These are phyloP conservation scores for Fusarium pseudonygamai DNA, from an alignment of 2,329 filamentous ascomycete species.

Conservation along the genomic window DNA sequence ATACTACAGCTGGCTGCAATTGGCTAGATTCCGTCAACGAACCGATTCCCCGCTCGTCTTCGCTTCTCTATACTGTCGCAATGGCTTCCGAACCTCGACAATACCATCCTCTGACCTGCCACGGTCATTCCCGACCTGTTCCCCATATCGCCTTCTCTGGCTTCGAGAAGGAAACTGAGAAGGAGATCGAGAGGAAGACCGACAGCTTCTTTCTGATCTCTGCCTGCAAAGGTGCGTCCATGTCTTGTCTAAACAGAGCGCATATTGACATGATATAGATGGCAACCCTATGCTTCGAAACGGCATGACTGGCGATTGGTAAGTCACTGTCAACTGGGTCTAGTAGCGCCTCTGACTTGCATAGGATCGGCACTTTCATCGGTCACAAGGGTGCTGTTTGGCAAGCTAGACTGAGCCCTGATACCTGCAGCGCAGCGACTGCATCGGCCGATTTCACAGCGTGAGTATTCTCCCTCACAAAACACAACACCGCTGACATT, in stretches of 20 bases:
- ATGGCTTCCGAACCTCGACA: slow-evolving; percentile 57
- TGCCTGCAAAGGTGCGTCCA: slow-evolving; percentile 79
- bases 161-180: slow-evolving; percentile 81
- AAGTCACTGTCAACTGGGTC: slow-evolving; percentile 41
- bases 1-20: slow-evolving; percentile 1
- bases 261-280: slow-evolving; percentile 63
- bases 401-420: slow-evolving; percentile 90
- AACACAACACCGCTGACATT: slow-evolving; percentile 41
- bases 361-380: slow-evolving; percentile 95
- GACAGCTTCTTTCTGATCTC: slow-evolving; percentile 93
- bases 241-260: slow-evolving; percentile 13
- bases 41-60: neutral
- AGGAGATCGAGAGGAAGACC: slow-evolving; percentile 66
- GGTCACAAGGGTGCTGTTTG: slow-evolving; percentile 98
- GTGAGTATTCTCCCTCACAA: slow-evolving; percentile 58
- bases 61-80: slow-evolving; percentile 18
- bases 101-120: slow-evolving; percentile 91
- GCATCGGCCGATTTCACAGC: slow-evolving; percentile 96
- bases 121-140: slow-evolving; percentile 92
- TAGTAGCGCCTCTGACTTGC: slow-evolving; percentile 24
- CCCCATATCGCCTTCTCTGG: slow-evolving; percentile 92
- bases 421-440: slow-evolving; percentile 88
- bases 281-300: slow-evolving; percentile 98
- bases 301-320: slow-evolving; percentile 95
- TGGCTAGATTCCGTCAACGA: neutral